Evolutionary conservation across 2,329 filamentous ascomycete genomes (phyloP), one percentile per base, ranked within the genome.

Genomic region (Talaromyces sp.): DNA sequence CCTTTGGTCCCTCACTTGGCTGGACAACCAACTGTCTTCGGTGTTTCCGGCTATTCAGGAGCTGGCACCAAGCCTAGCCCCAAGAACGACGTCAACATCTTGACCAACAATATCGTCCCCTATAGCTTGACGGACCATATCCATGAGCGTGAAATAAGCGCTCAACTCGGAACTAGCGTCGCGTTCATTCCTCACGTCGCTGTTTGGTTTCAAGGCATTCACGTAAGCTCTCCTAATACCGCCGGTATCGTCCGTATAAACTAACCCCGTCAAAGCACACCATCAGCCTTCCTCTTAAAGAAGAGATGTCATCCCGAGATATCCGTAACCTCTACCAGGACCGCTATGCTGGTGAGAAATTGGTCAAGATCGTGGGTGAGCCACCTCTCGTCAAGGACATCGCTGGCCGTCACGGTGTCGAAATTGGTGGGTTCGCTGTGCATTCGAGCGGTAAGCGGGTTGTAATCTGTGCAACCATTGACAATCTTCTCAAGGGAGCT

Each of bases 201-300:
- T n/a, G 87, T 89, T 14, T 98, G 92, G 93, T 98, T 98, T 85
- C 89, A 96, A 73, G 93, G 93, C 67, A 98, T 98, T 69, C 88
- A 91, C 73, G 81, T 83, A 79, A 75, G 74, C 71, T 28, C 21
- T 54, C 18, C 35, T 28, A 8, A 25, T 46, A 4, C 16, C 58
- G 42, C 7, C 55, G 28, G 21, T 61, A 44, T 52, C 44, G 25
- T 61, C 48, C 4, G 28, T 33, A 21, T 44, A 12, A n/a, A 1
- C 48, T 61, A 14, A 61, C 37, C 8, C 28, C 18, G 18, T 16
- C 63, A n/a, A 54, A 84, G 80, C 90, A 93, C 77, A 93, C 92
- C 42, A 93, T 98, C 76, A 92, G 87, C 72, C 91, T 98, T 57
- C 93, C 93, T 12, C 83, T 99, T 8, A 89, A 89, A 72, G 84